These are phyloP conservation scores for Phytophthora hybrid DNA, from an alignment of 352 stramenopile species.

Conservation along the genomic window DNA sequence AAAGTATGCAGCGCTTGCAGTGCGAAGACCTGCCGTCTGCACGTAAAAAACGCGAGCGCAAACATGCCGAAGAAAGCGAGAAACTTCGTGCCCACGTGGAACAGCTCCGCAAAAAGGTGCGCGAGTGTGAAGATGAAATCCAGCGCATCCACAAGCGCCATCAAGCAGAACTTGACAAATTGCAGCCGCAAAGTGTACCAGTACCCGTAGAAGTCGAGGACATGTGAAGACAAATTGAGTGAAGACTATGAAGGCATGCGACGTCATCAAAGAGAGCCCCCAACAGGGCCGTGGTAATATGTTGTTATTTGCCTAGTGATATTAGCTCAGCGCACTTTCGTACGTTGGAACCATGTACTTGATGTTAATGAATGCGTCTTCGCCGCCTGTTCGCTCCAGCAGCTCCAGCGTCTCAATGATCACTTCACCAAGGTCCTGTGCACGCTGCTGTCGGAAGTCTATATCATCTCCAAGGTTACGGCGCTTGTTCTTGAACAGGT, in stretches of 20 bases:
- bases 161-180: slow-evolving; percentile 44
- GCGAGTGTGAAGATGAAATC: slow-evolving; percentile 88
- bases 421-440: slow-evolving; percentile 85
- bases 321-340: slow-evolving; percentile 56
- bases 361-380: slow-evolving; percentile 94
- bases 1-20: slow-evolving; percentile 49
- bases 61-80: slow-evolving; percentile 56
- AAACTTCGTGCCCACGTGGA: slow-evolving; percentile 68
- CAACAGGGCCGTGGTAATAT: background rate
- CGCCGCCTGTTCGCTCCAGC: slow-evolving; percentile 84
- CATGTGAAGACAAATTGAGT: slow-evolving; percentile 17
- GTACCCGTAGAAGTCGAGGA: slow-evolving; percentile 37
- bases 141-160: slow-evolving; percentile 76
- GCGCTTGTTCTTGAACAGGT: slow-evolving; percentile 91
- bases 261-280: background rate
- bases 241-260: slow-evolving; percentile 15
- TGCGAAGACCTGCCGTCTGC: slow-evolving; percentile 44
- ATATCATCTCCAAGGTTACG: slow-evolving; percentile 92
- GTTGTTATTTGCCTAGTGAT: slow-evolving; percentile 12
- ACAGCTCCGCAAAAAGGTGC: slow-evolving; percentile 70
- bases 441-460: slow-evolving; percentile 89
- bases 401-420: slow-evolving; percentile 91
- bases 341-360: slow-evolving; percentile 98
- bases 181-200: slow-evolving; percentile 34
- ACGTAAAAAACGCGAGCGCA: slow-evolving; percentile 49